phyloP scores from a whole-genome alignment of 106 monocot species.

The Narthecium ossifragum region DNA sequence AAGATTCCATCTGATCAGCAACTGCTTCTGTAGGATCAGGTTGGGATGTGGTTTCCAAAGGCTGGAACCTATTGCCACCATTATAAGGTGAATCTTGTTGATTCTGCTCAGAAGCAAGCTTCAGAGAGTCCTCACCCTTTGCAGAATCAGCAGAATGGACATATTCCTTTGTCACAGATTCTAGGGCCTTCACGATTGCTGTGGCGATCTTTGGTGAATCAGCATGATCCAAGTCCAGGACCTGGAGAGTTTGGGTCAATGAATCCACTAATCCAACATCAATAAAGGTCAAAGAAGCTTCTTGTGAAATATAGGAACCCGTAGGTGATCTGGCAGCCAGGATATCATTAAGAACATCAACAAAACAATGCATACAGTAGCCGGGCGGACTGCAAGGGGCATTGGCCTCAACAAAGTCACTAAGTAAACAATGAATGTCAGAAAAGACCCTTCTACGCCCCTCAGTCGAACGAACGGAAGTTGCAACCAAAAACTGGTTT shows the following conservation, averaged over 20 bases:
- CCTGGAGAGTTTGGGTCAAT: conserved; percentile 54
- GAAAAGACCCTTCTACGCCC: conserved; percentile 78
- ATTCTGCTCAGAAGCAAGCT: conserved; percentile 49
- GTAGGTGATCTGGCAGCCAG: conserved; percentile 74
- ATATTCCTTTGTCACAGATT: conserved; percentile 87
- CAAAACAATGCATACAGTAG: conserved; percentile 57
- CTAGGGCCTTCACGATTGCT: conserved; percentile 81
- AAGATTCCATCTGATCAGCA: conserved; percentile 56
- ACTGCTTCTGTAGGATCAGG: conserved; percentile 48
- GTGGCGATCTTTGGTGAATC: conserved; percentile 83
- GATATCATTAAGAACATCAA: conserved; percentile 95
- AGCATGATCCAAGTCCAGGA: conserved; percentile 84
- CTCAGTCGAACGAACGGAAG: conserved; percentile 83
- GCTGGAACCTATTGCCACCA: conserved; percentile 46
- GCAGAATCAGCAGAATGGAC: conserved; percentile 65
- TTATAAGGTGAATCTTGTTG: conserved; percentile 32
- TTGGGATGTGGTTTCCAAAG: conserved; percentile 55
- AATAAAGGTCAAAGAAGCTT: conserved; percentile 93
- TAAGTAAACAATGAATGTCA: conserved; percentile 57
- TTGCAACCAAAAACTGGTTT: conserved; percentile 91
- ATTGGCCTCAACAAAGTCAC: conserved; percentile 58
- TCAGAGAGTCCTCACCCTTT: conserved; percentile 42
- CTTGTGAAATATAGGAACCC: conserved; percentile 77
- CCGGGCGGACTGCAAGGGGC: conserved; percentile 45
- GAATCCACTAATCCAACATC: conserved; percentile 86